Evolutionary conservation across 2,329 filamentous ascomycete species (phyloP), one percentile per base, ranked within the genome.

Genomic region (Fusarium mundagurra): DNA sequence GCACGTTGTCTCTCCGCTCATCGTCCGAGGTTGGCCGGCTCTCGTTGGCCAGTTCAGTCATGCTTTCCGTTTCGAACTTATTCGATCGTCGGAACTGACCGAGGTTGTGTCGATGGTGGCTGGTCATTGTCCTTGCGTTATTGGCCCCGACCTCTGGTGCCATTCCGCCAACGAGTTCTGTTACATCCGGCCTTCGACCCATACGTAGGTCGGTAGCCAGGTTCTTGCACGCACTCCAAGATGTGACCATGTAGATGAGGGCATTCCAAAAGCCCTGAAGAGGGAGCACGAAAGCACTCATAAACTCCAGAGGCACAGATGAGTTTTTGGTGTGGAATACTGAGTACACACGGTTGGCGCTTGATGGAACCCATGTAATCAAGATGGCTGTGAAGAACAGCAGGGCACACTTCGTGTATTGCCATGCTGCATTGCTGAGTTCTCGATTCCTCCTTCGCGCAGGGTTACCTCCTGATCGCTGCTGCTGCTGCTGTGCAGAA

Each of bases 181-280:
- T 80, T 33, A 83, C 80, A 41, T 77, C 72, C 33, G 79, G 76
- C 29, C 78, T 72, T 43, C 74, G 79, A 18, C 76, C 76, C 59
- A 74, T 65, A 53, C 75, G 68, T n/a, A 86, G 64, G 53, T 86
- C 84, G 16, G 77, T 76, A 61, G 80, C 82, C 34, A 90, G 81
- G 38, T 83, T 82, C 79, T 87, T 87, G 78, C 90, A 91, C 1
- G 91, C 91, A 57, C 88, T 82, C 86, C 90, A 89, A 11, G 92
- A 94, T 3, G 92, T 94, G 17, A 89, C 87, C 22, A 90, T 83
- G 82, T 96, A 97, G 74, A 97, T 94, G 66, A 93, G 81, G 24
- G 91, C 89, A 80, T 97, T 97, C 93, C 94, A 96, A 77, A 95
- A 93, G 0, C 94, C 94, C 80, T 97, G 94, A 0, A 95, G 86